Base-by-base conservation (phyloP, 805 yeast species). In the Yarrowia osloensis region DNA sequence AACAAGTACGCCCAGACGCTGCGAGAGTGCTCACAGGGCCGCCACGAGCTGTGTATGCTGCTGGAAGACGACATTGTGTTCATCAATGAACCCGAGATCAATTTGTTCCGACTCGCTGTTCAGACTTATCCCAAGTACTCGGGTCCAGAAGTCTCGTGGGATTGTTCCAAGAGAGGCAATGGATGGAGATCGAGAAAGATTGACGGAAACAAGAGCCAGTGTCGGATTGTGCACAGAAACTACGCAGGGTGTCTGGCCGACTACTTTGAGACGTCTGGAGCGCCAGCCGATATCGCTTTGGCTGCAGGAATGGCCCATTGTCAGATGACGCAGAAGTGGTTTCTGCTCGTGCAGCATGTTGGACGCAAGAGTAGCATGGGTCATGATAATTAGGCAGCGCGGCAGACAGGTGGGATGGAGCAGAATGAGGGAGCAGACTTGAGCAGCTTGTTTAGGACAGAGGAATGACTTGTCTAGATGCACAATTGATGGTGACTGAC, bases 281-380 rank as follows among this genome's bases (percentile, higher is more conserved):
- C 2, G 13, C 59, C 59, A 22, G 59, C 59, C 6, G 59, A 52
- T 24, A 15, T 52, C 15, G 40, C 59, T 13, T 13, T 52, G 59
- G 59, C 59, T 15, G 13, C 19, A 2, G 59, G 59, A 33, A 52
- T 33, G 59, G 21, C 19, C 3, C 42, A 33, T 15, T 52, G 59
- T 17, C 4, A 52, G 29, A 52, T 52, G 59, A 13, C 9, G 3
- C 59, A 52, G 6, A 65, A 49, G 40, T 39, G 71, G 46, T 67
- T 70, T 24, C 65, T 70, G n/a, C 50, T 68, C 33, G 69, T 69
- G 26, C 71, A 69, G 67, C 71, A 70, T 50, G 61, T 68, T 13
- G 71, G 71, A 2, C 12, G 59, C 7, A 22, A 52, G 42, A 52
- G 59, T 13, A 17, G 3, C 29, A 52, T 52, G 59, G 59, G 59